Evolutionary conservation across 75 land plant species (phyloP).

Genomic region (Cunninghamia lanceolata): DNA sequence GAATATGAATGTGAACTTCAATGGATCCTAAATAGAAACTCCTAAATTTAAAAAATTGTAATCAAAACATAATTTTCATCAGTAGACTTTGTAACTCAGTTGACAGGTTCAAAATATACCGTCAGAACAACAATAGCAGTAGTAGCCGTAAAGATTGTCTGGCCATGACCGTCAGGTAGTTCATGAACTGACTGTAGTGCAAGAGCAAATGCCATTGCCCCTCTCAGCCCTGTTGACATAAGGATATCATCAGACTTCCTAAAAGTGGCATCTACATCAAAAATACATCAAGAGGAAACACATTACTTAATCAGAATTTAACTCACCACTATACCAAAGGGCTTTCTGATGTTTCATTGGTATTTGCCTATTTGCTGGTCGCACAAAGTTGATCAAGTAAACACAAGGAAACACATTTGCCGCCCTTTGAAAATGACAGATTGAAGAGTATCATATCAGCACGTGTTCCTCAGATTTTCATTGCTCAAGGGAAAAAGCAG

Average conservation of each 20-base stretch:
- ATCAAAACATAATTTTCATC: background rate
- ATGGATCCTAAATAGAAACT: background rate
- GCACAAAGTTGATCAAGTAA: conserved; percentile 77
- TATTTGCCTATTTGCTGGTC: conserved; percentile 70
- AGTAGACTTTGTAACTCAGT: background rate
- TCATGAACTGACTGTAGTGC: conserved; percentile 94
- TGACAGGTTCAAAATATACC: conserved; percentile 28
- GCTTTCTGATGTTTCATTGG: conserved; percentile 96
- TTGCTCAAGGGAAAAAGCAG: background rate
- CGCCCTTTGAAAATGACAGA: conserved; percentile 49
- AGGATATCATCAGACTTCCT: conserved; percentile 1
- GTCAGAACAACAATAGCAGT: conserved; percentile 97
- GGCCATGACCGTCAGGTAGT: conserved; percentile 89
- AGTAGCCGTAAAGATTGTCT: conserved; percentile 89
- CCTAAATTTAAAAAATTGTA: background rate
- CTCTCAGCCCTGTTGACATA: conserved; percentile 73
- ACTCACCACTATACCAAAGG: conserved; percentile 96
- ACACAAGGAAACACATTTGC: conserved; percentile 97
- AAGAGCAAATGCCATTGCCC: conserved; percentile 99
- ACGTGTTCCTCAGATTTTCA: background rate
- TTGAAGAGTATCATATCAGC: conserved; percentile 7
- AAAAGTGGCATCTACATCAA: background rate
- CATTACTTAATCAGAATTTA: conserved; percentile 2
- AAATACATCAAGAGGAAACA: background rate
- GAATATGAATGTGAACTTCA: background rate